Base-by-base conservation (phyloP, 352 stramenopile genomes). In the Globisporangium cederbergense region DNA sequence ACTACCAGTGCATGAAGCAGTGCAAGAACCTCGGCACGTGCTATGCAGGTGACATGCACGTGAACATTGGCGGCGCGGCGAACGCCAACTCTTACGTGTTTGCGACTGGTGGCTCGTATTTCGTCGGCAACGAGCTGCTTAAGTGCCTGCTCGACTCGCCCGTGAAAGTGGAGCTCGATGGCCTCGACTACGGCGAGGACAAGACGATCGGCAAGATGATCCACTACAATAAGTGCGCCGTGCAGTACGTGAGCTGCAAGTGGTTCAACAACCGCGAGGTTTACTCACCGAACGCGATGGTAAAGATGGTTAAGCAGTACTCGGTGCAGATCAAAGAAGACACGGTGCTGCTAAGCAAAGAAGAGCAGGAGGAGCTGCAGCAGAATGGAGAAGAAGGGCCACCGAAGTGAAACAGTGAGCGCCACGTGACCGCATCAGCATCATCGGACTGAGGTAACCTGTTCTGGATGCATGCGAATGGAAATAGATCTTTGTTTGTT, bases 221-320 rank as follows among this genome's bases (percentile, higher is more conserved):
- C 70, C 81, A 90, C 68, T 91, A 83, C 70, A 91, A 90, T 67
- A 80, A 75, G 43, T 91, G 83, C 66, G 67, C 81, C 30, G 83
- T 88, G 36, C 77, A 91, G 75, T 89, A 89, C 66, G 81, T 91
- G 66, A 91, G 81, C 71, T 91, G 83, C 76, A 91, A 91, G 73
- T 91, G 83, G 83, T 90, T 91, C 70, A 91, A 91, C 70, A 91
- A 91, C 68, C 79, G 87, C 54, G 83, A 91, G 60, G 76, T 91
- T 55, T 90, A 87, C 64, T 88, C 75, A 42, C 78, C 80, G 6
- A 84, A 89, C 58, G 77, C 75, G 28, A 66, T 89, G 52, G 75
- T 91, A 32, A 84, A 80, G 65, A 90, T 90, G 80, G 81, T 66
- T 59, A 91, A 91, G 67, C 74, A 76, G 38, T 70, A 73, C 71